Evolutionary conservation across 352 stramenopile genomes (phyloP).

Genomic region (Pythium chondricola): DNA sequence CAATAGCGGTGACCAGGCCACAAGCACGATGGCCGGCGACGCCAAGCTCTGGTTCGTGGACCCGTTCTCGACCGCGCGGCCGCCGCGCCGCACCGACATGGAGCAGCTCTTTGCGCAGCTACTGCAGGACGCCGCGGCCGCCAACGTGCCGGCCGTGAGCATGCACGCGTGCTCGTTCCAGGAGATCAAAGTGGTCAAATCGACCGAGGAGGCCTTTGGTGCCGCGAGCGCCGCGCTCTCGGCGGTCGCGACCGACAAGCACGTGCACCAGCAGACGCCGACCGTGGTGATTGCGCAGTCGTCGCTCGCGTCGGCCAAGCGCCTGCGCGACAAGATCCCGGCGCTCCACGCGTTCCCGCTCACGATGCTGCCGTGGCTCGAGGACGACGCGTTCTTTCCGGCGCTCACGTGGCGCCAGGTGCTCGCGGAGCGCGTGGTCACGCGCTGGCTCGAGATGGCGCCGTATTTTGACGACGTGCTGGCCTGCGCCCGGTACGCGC

Average conservation of each 20-base stretch:
- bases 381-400: slow-evolving; percentile 76
- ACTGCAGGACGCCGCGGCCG: slow-evolving; percentile 27
- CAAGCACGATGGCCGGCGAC: slow-evolving; percentile 23
- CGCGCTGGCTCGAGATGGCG: slow-evolving; percentile 75
- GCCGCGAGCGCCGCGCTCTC: slow-evolving; percentile 85
- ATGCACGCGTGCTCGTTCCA: slow-evolving; percentile 52
- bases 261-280: slow-evolving; percentile 35
- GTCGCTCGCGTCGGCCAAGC: slow-evolving; percentile 47
- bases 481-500: slow-evolving; percentile 78
- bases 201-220: slow-evolving; percentile 70
- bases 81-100: slow-evolving; percentile 35
- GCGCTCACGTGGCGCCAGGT: slow-evolving; percentile 93
- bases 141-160: slow-evolving; percentile 16
- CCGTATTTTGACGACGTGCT: slow-evolving; percentile 89
- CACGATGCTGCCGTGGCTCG: slow-evolving; percentile 79
- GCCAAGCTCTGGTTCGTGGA: slow-evolving; percentile 65
- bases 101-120: slow-evolving; percentile 51
- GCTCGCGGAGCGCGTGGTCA: slow-evolving; percentile 68
- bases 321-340: slow-evolving; percentile 76
- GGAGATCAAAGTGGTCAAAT: slow-evolving; percentile 69
- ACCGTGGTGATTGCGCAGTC: slow-evolving; percentile 89
- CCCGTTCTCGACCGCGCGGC: slow-evolving; percentile 49
- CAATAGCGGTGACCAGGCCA: slow-evolving; percentile 4
- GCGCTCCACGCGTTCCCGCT: slow-evolving; percentile 92
- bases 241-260: slow-evolving; percentile 79